Base-by-base conservation (phyloP, 257 asterid species). In the Coffea canephora region DNA sequence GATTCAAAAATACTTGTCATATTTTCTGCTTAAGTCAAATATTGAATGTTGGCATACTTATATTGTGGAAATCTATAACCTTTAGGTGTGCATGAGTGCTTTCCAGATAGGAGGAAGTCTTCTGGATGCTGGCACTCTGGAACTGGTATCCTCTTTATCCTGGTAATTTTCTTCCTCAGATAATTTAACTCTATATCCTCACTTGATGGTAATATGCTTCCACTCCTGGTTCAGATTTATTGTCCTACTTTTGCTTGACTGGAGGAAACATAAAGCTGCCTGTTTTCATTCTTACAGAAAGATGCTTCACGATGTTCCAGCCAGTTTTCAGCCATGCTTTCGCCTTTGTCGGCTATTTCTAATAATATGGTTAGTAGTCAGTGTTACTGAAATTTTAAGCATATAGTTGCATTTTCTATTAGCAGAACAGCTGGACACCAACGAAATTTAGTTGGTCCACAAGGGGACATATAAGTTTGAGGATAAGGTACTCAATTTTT, bases 251-350 rank as follows among this genome's bases (percentile, higher is more conserved):
- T 6, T 19, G 12, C 15, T 21, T 45, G 39, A 11, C 39, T 74
- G 57, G 6, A 36, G 23, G 59, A 77, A 6, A 8, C 13, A 39
- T 39, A 39, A 39, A 72, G 64, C 78, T 81, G 77, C 71, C 82
- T 21, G 55, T 79, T 81, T 76, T 45, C 39, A 84, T 79, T 75
- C 77, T 85, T 80, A 50, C 90, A 90, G 96, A 86, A 83, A 86
- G 91, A 86, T 78, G 86, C 86, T 82, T 83, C 89, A 13, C 57
- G 36, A 43, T 82, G 82, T 76, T 90, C 82, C 88, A 86, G 82
- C 78, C 98, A 92, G 91, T 95, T 93, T 82, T 81, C 82, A 61
- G 91, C 90, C 75, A 89, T 94, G 88, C 87, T 95, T 77, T 93
- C 99, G 78, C 88, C 97, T 76, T 79, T 84, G 71, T 62, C 92